Conservation (phyloP, 2,329 filamentous ascomycete genomes). For the Pyricularia sp. region DNA sequence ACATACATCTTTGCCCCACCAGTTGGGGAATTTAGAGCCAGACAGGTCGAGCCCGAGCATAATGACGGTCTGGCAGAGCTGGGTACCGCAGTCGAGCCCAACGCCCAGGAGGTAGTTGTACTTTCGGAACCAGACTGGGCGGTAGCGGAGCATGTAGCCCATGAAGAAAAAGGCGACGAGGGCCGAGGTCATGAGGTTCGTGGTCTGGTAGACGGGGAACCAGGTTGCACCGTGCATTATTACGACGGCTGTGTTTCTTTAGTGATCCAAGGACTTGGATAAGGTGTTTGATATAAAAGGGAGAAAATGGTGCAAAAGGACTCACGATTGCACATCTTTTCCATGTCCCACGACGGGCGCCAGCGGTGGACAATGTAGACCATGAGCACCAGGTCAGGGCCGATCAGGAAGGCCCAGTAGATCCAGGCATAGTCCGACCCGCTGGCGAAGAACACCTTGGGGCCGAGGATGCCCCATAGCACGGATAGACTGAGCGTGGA, state of each 20-base stretch:
- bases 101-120: conserved; percentile 32
- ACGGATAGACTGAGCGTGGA: conserved; percentile 14
- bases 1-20: conserved; percentile 19
- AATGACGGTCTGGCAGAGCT: conserved; percentile 19
- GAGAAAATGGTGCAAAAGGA: background rate
- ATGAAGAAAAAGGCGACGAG: conserved; percentile 19
- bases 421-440: conserved; percentile 18
- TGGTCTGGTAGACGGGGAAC: conserved; percentile 19
- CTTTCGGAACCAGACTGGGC: conserved; percentile 28
- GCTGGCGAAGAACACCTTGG: conserved; percentile 17
- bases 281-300: background rate
- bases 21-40: conserved; percentile 15
- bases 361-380: conserved; percentile 16
- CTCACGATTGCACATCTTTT: conserved; percentile 15
- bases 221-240: conserved; percentile 16
- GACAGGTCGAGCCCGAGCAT: conserved; percentile 20
- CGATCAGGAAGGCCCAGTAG: conserved; percentile 19
- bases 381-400: conserved; percentile 15
- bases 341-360: conserved; percentile 19
- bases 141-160: conserved; percentile 19
- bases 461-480: conserved; percentile 25
- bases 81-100: conserved; percentile 24
- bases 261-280: background rate
- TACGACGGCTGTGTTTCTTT: conserved; percentile 10
- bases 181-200: conserved; percentile 18